Base-by-base conservation (phyloP, 2,329 filamentous ascomycete genomes). In the Hortaea werneckii region DNA sequence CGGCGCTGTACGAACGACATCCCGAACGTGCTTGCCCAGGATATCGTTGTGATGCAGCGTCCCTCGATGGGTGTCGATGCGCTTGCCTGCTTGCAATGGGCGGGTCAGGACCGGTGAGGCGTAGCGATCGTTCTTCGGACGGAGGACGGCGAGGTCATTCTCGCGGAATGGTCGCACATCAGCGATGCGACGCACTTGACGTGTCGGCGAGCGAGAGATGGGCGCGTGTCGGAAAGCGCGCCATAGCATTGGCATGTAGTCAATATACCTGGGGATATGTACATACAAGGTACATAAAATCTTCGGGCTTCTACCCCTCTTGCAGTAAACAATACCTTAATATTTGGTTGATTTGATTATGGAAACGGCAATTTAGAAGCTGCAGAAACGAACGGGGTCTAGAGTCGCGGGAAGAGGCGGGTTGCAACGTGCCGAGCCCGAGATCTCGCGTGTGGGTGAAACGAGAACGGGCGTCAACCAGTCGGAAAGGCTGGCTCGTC, bases 11-110 rank as follows among this genome's bases (percentile, higher is more conserved):
- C 66, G 61, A 8, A 87, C 67, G n/a, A 72, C 58, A 52, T 84
- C 79, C 50, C 82, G 74, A 4, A 76, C 62, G 37, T 66, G 65
- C 50, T 74, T 77, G 35, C 82, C 83, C 56, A 89, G 82, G 46
- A 88, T 76, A 34, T 79, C 73, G 43, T 67, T 63, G 44, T 77
- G 74, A 0, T 61, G 50, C 8, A 82, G 56, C 0, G 59, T 58
- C 5, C 77, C 76, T 30, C 69, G 69, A 44, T 79, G 67, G 7
- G 64, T 69, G 7, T 67, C 55, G 3, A 64, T 59, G 28, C 53
- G 55, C 37, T 49, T 48, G 8, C 60, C 56, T 3, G 58, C 45
- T 13, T 62, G 58, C 8, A 77, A 59, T 6, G 61, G 59, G 42
- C 61, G 64, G 4, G 67, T 58, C 41, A 74, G 59, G 28, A 61